Base-by-base conservation (phyloP, 2,329 filamentous ascomycete genomes). In the Dactylellina cionopaga region DNA sequence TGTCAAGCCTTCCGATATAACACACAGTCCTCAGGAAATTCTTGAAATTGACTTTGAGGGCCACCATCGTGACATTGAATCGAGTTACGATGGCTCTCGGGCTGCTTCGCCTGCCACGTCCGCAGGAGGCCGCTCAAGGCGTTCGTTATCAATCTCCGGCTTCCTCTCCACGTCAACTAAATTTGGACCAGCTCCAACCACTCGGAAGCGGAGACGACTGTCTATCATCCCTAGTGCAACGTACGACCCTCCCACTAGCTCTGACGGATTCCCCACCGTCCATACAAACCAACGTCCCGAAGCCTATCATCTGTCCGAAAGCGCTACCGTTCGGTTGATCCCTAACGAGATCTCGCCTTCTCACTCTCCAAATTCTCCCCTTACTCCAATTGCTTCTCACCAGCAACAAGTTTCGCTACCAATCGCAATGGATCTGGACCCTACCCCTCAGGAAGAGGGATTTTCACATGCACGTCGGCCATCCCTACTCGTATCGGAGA, bases 401-500 rank as follows among this genome's bases (percentile, higher is more conserved):
- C 59, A 72, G 27, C 52, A 68, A 22, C 51, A 52, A 25, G 39
- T 41, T 29, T 46, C 44, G 31, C 47, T 68, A 11, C 69, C 69
- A 15, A 56, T 43, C 7, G 62, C 55, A 24, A 68, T 74, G 69
- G 69, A 68, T 46, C 69, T 66, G 69, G 68, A 72, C 68, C 59
- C 51, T 29, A 64, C 47, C 31, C 46, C 69, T 66, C 63, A 74
- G 55, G 69, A 68, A 56, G 56, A 74, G 60, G 69, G 63, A 41
- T 43, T 44, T 63, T 74, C 69, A 68, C 60, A 74, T 68, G 69
- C 69, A 66, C 60, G 69, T 66, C 69, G 69, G 43, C 63, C 63
- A 68, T 74, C 69, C 63, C 63, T 74, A 63, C 60, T 74, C 60
- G 60, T 74, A 74, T 77, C 75, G 24, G 76, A 78, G 52, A 76